A percentile compares a stretch with the other conserved stretches of the same genome.
These are phyloP conservation scores for Cephaloascus albidus DNA, from an alignment of 805 yeast genomes.

Conservation along the genomic window DNA sequence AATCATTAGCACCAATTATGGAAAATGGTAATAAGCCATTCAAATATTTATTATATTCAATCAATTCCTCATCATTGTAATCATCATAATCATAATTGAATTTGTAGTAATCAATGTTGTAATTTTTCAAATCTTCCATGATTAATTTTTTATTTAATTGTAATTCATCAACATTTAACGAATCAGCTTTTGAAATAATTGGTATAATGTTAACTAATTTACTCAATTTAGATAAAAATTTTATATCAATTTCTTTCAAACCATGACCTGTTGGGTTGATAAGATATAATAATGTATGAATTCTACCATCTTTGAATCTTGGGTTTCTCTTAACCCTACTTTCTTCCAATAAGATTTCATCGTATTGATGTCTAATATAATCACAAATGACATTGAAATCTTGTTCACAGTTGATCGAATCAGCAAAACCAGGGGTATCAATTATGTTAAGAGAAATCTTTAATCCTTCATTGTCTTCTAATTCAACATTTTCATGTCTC, in stretches of 20 bases:
- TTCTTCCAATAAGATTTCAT: constrained; percentile 74
- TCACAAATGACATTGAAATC: constrained; percentile 68
- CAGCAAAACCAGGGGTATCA: constrained; percentile 82
- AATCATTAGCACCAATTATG: constrained; percentile 60
- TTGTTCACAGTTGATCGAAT: constrained; percentile 56
- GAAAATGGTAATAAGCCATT: constrained; percentile 61
- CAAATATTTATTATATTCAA: constrained; percentile 56
- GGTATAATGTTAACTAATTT: constrained; percentile 33
- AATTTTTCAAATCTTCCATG: constrained; percentile 64
- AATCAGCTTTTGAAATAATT: constrained; percentile 32
- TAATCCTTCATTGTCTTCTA: constrained; percentile 81
- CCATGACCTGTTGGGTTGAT: constrained; percentile 38
- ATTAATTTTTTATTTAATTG: constrained; percentile 65
- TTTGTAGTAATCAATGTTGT: constrained; percentile 63
- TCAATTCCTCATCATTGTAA: constrained; percentile 50
- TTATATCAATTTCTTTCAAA: constrained; percentile 28
- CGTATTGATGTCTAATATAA: constrained; percentile 73
- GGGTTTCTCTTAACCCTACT: constrained; percentile 79
- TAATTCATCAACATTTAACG: constrained; percentile 34
- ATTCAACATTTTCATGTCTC: constrained; percentile 73
- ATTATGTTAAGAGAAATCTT: constrained; percentile 68
- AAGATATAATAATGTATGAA: constrained; percentile 48
- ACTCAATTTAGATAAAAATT: constrained; percentile 30
- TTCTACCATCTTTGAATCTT: constrained; percentile 75
- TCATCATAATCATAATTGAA: constrained; percentile 54